Evolutionary conservation across 192 early-diverging fungal species (phyloP).

Genomic region (Backusella sp.): DNA sequence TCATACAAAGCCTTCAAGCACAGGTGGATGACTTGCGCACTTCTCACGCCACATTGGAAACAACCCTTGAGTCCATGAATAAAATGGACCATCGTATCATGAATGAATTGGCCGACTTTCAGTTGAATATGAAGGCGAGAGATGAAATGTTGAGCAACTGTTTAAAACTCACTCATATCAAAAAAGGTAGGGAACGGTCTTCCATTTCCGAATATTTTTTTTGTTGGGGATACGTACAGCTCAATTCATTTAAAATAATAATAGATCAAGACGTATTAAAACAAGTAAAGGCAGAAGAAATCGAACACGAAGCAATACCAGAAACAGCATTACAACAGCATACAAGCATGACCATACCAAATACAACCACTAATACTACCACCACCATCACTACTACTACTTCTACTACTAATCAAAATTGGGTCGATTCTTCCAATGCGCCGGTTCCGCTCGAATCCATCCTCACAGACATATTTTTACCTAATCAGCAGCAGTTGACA

Average conservation of each 20-base stretch:
- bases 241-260: not conserved
- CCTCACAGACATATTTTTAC: constrained; percentile 4
- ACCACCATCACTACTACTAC: not conserved
- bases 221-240: not conserved
- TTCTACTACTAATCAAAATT: not conserved
- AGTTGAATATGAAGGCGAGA: not conserved
- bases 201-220: not conserved
- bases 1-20: not conserved
- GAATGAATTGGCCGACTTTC: not conserved
- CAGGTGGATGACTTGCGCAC: not conserved
- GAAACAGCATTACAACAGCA: not conserved
- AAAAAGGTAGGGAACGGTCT: constrained; percentile 3
- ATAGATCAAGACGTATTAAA: not conserved
- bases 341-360: not conserved
- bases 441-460: constrained; percentile 1
- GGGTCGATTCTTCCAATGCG: not conserved
- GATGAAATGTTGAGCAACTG: not conserved
- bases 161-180: not conserved
- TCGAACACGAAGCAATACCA: not conserved
- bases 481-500: not conserved
- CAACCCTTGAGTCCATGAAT: not conserved
- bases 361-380: not conserved
- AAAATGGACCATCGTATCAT: not conserved
- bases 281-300: not conserved
- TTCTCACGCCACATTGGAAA: constrained; percentile 7